phyloP scores from a whole-genome alignment of 352 stramenopile species.

The Plasmopara halstedii region DNA sequence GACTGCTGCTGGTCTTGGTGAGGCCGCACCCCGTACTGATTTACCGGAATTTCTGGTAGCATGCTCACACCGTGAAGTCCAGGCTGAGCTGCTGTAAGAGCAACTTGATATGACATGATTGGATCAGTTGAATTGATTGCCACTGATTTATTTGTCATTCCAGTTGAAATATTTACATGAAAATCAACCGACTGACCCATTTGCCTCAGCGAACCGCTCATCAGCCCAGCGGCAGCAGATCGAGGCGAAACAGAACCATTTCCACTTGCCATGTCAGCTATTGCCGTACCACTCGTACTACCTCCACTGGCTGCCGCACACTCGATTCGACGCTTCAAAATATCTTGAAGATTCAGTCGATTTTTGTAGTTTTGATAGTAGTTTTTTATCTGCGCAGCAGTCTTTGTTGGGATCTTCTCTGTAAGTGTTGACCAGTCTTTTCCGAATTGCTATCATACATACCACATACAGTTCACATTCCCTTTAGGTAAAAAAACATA shows the following conservation, averaged over 20 bases:
- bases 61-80: constrained; percentile 22
- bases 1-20: constrained; percentile 28
- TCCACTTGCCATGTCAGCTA: constrained; percentile 7
- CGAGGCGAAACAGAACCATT: constrained; percentile 21
- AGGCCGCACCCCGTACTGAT: constrained; percentile 26
- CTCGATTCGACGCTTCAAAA: constrained; percentile 75
- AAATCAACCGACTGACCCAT: constrained; percentile 16
- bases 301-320: constrained; percentile 22
- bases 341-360: constrained; percentile 79
- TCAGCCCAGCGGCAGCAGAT: constrained; percentile 25
- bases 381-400: constrained; percentile 87
- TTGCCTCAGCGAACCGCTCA: constrained; percentile 23
- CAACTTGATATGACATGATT: constrained; percentile 28
- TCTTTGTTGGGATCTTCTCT: constrained; percentile 85
- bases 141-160: constrained; percentile 20
- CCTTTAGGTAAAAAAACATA: no score
- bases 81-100: constrained; percentile 24
- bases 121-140: constrained; percentile 13
- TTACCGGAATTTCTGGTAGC: constrained; percentile 31
- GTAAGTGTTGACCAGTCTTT: constrained; percentile 86
- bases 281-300: constrained; percentile 2
- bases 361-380: constrained; percentile 94
- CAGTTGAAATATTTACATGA: constrained; percentile 9
- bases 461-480: constrained; percentile 6
- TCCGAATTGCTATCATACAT: constrained; percentile 51